These are phyloP conservation scores for Cocos nucifera DNA, from an alignment of 176 grass and related monocot genomes.

Conservation along the genomic window DNA sequence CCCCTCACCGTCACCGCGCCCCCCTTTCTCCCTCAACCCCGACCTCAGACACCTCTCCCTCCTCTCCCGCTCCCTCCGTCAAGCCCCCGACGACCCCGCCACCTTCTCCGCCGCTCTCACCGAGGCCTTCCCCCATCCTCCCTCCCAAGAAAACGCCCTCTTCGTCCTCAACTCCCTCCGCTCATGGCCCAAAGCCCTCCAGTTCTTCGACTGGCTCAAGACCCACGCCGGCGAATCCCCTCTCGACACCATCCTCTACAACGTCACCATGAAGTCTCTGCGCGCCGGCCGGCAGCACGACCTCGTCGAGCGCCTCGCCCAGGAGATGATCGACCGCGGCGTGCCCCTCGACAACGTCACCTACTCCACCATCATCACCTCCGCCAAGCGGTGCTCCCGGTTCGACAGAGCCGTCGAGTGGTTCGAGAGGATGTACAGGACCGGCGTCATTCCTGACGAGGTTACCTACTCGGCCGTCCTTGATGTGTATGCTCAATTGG, in stretches of 20 bases:
- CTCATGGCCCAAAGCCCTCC: constrained; percentile 49
- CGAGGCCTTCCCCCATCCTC: constrained; percentile 37
- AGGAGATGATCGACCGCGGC: constrained; percentile 47
- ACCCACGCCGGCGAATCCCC: constrained; percentile 7
- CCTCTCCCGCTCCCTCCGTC: constrained; percentile 34
- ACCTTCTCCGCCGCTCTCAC: constrained; percentile 34
- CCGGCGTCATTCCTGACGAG: constrained; percentile 66
- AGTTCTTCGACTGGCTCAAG: constrained; percentile 49
- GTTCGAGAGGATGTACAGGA: constrained; percentile 78
- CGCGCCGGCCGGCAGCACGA: constrained; percentile 52
- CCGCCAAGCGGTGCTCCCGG: constrained; percentile 57
- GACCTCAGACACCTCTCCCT: constrained; percentile 26
- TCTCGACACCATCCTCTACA: constrained; percentile 73
- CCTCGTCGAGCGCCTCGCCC: constrained; percentile 45
- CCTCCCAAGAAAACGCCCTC: constrained; percentile 48
- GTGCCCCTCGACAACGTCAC: constrained; percentile 83
- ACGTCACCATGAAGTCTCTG: constrained; percentile 73
- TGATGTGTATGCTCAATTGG: constrained; percentile 61
- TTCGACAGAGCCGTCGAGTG: constrained; percentile 64
- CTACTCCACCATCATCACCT: constrained; percentile 81
- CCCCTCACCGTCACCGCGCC: constrained; percentile 51
- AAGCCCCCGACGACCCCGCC: constrained; percentile 25
- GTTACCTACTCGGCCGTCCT: constrained; percentile 78
- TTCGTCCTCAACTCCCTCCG: constrained; percentile 68
- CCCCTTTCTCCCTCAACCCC: constrained; percentile 23